A percentile compares a stretch with the other conserved stretches of the same genome.
These are phyloP conservation scores for Ophiocordyceps camponoti-leonardi DNA, from an alignment of 2,329 filamentous ascomycete species.

Conservation along the genomic window DNA sequence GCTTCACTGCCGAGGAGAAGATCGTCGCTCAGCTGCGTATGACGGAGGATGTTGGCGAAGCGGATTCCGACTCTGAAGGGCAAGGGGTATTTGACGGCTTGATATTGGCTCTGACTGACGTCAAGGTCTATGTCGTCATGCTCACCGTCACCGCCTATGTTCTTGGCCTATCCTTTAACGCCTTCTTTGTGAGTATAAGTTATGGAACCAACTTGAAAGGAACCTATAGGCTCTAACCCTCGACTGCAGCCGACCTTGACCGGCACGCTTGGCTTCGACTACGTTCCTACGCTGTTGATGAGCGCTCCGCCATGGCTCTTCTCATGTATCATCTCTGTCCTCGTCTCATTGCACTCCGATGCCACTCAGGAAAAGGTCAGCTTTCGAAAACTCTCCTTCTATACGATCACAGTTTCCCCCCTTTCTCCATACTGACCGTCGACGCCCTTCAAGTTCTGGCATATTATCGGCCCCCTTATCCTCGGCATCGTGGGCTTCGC, in stretches of 20 bases:
- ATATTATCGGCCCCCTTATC: conserved; percentile 34
- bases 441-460: conserved; percentile 28
- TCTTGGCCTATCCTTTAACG: conserved; percentile 39
- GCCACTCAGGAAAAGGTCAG: conserved; percentile 32
- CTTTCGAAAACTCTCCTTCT: no score
- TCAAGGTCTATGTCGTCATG: conserved; percentile 48
- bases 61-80: conserved; percentile 31
- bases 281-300: conserved; percentile 36
- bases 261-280: conserved; percentile 31
- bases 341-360: conserved; percentile 39
- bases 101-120: conserved; percentile 40
- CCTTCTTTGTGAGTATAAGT: conserved; percentile 29
- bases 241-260: conserved; percentile 33
- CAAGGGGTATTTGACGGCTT: conserved; percentile 34
- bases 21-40: conserved; percentile 36
- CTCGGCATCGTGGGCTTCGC: conserved; percentile 39
- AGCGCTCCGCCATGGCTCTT: conserved; percentile 42
- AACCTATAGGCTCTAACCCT: no score
- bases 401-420: accelerated
- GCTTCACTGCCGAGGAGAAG: conserved; percentile 41
- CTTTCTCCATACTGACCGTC: background rate
- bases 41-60: conserved; percentile 39
- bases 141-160: conserved; percentile 43
- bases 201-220: no score
- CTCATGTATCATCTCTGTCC: conserved; percentile 36